Percentiles rank a stretch among this genome's conserved stretches.
Conservation (phyloP, 495 filamentous ascomycete species). For the Hyaloscypha variabilis region DNA sequence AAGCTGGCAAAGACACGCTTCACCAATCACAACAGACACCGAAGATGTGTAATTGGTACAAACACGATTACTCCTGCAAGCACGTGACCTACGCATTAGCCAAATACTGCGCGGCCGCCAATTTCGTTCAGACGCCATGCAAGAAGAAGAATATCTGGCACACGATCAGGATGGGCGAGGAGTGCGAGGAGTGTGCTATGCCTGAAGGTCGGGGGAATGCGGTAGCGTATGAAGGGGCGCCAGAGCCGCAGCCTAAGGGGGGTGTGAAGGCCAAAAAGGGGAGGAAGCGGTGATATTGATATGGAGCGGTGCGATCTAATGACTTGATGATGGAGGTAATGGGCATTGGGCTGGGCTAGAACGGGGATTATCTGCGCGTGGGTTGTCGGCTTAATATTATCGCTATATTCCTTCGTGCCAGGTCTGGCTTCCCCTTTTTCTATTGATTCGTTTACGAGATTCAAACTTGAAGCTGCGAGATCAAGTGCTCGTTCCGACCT, state of each 20-base stretch:
- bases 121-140: constrained; percentile 32
- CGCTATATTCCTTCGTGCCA: too few relatives aligned
- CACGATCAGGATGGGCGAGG: constrained; percentile 29
- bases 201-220: constrained; percentile 6
- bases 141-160: constrained; percentile 33
- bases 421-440: too few relatives aligned
- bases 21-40: constrained; percentile 8
- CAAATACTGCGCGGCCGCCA: constrained; percentile 24
- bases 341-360: too few relatives aligned
- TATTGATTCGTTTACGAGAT: too few relatives aligned
- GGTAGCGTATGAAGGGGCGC: not conserved
- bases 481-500: too few relatives aligned
- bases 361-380: too few relatives aligned
- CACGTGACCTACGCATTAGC: constrained; percentile 30
- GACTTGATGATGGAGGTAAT: too few relatives aligned
- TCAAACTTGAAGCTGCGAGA: too few relatives aligned
- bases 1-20: not conserved
- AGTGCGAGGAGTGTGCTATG: constrained; percentile 31
- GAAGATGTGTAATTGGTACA: constrained; percentile 32
- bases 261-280: constrained; percentile 6
- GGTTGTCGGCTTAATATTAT: too few relatives aligned
- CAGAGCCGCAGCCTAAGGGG: not conserved
- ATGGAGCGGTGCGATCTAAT: not conserved
- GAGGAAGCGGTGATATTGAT: constrained; percentile 5
- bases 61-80: constrained; percentile 28